Evolutionary conservation across 129 eudicot genomes (phyloP).

Genomic region (Solidago caesia): DNA sequence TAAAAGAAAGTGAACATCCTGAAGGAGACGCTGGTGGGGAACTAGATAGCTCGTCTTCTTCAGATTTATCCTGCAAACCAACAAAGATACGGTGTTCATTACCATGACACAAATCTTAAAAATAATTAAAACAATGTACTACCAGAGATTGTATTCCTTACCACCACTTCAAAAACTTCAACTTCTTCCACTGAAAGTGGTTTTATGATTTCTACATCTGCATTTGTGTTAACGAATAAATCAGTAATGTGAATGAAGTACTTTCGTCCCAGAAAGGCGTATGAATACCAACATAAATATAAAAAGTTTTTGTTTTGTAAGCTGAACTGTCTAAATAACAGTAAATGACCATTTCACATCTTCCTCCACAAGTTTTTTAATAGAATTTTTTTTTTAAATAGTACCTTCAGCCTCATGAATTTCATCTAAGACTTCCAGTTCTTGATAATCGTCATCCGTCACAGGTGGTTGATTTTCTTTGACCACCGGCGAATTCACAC

Average conservation of each 20-base stretch:
- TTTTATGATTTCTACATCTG: slow-evolving; percentile 24
- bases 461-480: slow-evolving; percentile 22
- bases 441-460: slow-evolving; percentile 10
- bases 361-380: too few species aligned
- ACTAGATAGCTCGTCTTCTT: slow-evolving; percentile 38
- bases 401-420: slow-evolving; percentile 35
- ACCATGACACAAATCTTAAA: background rate
- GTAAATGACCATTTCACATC: too few species aligned
- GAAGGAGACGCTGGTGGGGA: slow-evolving; percentile 38
- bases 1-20: slow-evolving; percentile 25
- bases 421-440: slow-evolving; percentile 14
- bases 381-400: background rate
- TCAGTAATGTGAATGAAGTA: slow-evolving; percentile 4
- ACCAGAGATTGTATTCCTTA: slow-evolving; percentile 4
- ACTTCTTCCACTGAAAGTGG: slow-evolving; percentile 11
- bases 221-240: slow-evolving; percentile 13
- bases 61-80: slow-evolving; percentile 49
- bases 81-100: background rate
- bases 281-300: background rate
- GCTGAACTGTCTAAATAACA: background rate
- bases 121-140: background rate
- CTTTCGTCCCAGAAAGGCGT: background rate
- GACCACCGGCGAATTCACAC: slow-evolving; percentile 1
- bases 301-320: background rate
- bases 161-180: slow-evolving; percentile 29